Evolutionary conservation across 2,329 filamentous ascomycete species (phyloP).

Genomic region (Colletotrichum destructivum): DNA sequence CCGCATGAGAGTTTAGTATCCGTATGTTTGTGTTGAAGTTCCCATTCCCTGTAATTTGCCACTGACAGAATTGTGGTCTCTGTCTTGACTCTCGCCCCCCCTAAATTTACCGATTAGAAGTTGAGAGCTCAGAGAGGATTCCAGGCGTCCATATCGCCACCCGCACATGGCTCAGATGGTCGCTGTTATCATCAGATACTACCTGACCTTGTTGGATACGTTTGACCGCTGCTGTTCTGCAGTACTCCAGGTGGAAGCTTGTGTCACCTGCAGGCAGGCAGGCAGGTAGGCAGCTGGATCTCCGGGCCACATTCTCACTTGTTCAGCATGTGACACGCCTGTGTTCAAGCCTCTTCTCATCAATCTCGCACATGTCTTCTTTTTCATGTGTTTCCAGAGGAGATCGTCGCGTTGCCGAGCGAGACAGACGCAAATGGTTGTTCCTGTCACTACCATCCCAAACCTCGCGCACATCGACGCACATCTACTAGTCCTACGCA

Average conservation of each 20-base stretch:
- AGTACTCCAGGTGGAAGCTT: not conserved
- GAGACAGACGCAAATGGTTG: not conserved
- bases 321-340: not conserved
- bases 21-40: not conserved
- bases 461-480: not conserved
- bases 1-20: too few relatives aligned
- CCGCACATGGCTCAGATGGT: not conserved
- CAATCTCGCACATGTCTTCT: not conserved
- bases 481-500: not conserved
- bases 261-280: not conserved
- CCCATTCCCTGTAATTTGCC: not conserved
- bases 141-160: not conserved
- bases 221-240: not conserved
- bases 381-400: not conserved
- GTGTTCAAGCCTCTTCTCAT: not conserved
- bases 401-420: too few relatives aligned
- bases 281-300: not conserved
- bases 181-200: not conserved
- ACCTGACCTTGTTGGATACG: not conserved
- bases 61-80: not conserved
- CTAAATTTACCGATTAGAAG: not conserved
- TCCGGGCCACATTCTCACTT: not conserved
- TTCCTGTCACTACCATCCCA: not conserved
- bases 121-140: too few relatives aligned
- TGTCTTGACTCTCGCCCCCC: not conserved